phyloP scores from a whole-genome alignment of 441 rosid species.

The Daphne laureola region DNA sequence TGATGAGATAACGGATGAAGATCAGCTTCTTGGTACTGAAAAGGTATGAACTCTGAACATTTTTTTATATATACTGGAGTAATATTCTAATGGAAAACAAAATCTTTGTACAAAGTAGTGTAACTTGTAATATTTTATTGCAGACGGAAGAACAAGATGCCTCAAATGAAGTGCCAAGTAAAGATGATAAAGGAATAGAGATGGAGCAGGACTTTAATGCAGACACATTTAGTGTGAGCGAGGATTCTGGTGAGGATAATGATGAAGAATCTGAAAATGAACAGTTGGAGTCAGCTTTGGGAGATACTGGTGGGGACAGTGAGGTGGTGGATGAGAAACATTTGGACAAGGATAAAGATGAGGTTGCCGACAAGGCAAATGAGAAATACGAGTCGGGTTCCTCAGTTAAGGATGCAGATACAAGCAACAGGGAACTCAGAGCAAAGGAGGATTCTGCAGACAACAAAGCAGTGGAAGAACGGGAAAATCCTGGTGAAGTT shows the following conservation, averaged over 20 bases:
- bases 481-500: conserved; percentile 32
- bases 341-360: conserved; percentile 63
- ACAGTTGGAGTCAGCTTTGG: conserved; percentile 71
- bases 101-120: conserved; percentile 4
- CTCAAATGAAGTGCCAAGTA: conserved; percentile 44
- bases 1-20: conserved; percentile 88
- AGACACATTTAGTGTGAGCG: conserved; percentile 68
- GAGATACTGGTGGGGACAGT: conserved; percentile 69
- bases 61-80: neutral
- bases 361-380: conserved; percentile 34
- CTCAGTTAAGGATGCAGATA: conserved; percentile 50
- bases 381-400: conserved; percentile 87
- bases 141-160: conserved; percentile 73
- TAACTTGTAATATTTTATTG: conserved; percentile 13
- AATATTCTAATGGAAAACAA: neutral
- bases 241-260: conserved; percentile 65
- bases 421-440: conserved; percentile 64
- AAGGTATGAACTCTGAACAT: conserved; percentile 36
- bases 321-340: conserved; percentile 78
- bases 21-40: conserved; percentile 73
- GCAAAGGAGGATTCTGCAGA: conserved; percentile 68
- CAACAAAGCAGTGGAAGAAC: conserved; percentile 33
- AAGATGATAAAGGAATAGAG: conserved; percentile 85
- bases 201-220: conserved; percentile 84
- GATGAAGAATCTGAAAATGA: conserved; percentile 54